Evolutionary conservation across 805 yeast species (phyloP).

Genomic region (Jamesozyma spencerorum): DNA sequence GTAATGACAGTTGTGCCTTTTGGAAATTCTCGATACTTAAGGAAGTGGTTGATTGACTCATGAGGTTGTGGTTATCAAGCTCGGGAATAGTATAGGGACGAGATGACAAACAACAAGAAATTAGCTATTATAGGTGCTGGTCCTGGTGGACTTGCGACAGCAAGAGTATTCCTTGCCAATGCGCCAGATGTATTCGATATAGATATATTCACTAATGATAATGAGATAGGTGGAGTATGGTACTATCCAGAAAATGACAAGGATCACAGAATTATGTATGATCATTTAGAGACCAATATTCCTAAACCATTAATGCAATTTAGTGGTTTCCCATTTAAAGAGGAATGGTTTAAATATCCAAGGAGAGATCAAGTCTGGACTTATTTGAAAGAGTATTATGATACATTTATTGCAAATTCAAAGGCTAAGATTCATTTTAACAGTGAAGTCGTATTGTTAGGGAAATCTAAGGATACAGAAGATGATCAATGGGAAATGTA

Average conservation of each 20-base stretch:
- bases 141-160: constrained; percentile 59
- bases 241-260: constrained; percentile 35
- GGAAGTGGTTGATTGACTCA: no score
- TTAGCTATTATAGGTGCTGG: constrained; percentile 74
- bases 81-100: no score
- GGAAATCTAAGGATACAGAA: constrained; percentile 4
- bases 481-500: constrained; percentile 11
- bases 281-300: constrained; percentile 60
- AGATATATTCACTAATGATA: constrained; percentile 51
- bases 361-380: constrained; percentile 48
- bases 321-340: constrained; percentile 42
- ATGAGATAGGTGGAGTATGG: constrained; percentile 76
- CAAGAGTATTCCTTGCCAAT: constrained; percentile 54
- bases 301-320: constrained; percentile 60
- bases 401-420: constrained; percentile 17
- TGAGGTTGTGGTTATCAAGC: no score
- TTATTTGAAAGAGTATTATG: constrained; percentile 51
- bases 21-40: no score
- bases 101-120: neutral
- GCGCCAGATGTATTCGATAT: constrained; percentile 35
- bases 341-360: constrained; percentile 45
- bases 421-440: constrained; percentile 23
- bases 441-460: constrained; percentile 17
- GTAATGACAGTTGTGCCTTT: constrained; percentile 12
- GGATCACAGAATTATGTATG: constrained; percentile 43